A percentile compares a stretch with the other conserved stretches of the same genome.
These are phyloP conservation scores for Aspergillus ostianus DNA, from an alignment of 495 filamentous ascomycete genomes.

Conservation along the genomic window DNA sequence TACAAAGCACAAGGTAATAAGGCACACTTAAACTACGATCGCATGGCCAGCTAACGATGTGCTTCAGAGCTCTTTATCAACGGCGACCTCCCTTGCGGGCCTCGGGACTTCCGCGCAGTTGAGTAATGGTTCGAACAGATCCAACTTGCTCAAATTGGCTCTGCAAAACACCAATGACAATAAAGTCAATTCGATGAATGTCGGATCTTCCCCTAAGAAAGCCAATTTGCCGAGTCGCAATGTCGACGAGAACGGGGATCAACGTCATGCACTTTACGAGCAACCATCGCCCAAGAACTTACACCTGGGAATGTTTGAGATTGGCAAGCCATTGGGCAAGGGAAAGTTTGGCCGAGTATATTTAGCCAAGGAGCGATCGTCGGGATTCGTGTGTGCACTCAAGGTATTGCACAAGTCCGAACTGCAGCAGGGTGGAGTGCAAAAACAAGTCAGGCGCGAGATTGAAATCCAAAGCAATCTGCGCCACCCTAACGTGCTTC, in stretches of 20 bases:
- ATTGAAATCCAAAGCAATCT: slow-evolving; percentile 98
- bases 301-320: slow-evolving; percentile 98
- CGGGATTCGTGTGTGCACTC: slow-evolving; percentile 90
- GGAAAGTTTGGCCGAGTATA: slow-evolving; percentile 98
- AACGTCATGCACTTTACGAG: slow-evolving; percentile 58
- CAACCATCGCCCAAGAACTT: slow-evolving; percentile 71
- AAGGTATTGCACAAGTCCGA: slow-evolving; percentile 97
- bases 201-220: slow-evolving; percentile 32
- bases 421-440: slow-evolving; percentile 85
- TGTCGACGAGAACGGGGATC: slow-evolving; percentile 56
- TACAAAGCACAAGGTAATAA: slow-evolving; percentile 66
- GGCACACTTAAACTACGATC: background rate
- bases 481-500: slow-evolving; percentile 92
- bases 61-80: slow-evolving; percentile 43
- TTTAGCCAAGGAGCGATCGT: slow-evolving; percentile 83
- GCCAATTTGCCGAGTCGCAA: slow-evolving; percentile 41
- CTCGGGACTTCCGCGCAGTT: slow-evolving; percentile 51
- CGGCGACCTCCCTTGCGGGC: slow-evolving; percentile 52
- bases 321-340: slow-evolving; percentile 92
- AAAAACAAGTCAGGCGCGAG: slow-evolving; percentile 95
- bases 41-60: slow-evolving; percentile 26
- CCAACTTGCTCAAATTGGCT: slow-evolving; percentile 77
- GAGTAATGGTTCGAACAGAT: slow-evolving; percentile 57
- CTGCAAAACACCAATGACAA: slow-evolving; percentile 68
- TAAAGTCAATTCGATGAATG: slow-evolving; percentile 48